Base-by-base conservation (phyloP, 805 yeast genomes). In the Grigorovia humatica region DNA sequence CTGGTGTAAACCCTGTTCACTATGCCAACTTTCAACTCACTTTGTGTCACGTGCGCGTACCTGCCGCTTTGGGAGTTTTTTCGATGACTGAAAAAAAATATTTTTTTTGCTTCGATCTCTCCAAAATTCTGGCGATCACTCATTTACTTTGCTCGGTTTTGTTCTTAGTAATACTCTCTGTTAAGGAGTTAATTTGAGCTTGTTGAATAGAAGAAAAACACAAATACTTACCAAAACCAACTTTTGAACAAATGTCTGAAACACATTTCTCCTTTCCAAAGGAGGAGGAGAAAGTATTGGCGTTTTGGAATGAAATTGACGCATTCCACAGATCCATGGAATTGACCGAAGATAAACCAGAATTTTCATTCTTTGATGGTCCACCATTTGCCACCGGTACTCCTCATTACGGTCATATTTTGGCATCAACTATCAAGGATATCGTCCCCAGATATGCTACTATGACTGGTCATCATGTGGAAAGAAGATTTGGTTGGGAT, bases 371-470 rank as follows among this genome's bases (percentile, higher is more conserved):
- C 70, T 93, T 86, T 65, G 99, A 93, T 73, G 99, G 99, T 30
- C 99, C 99, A 9, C 99, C 99, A 60, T 93, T 93, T 71, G 99
- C 99, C 52, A 93, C 99, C 1, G 99, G 99, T 65, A 88, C 97
- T 41, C 99, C 99, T 45, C 99, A 93, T 70, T 95, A 93, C 69
- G 99, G 99, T 57, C 99, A 93, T 67, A 85, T 93, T 65, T 74
- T 93, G 70, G 95, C 98, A 2, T 93, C 98, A 43, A 93, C 99
- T 52, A 88, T 90, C 64, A 93, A 91, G 71, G 99, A 93, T 73
- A 88, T 93, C 59, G 91, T 93, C 51, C 99, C 99, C 52, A 81
- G 99, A 67, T 93, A 88, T 66, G 98, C 98, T 54, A 86, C 95
- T 57, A 91, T 93, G 99, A 91, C 86, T 61, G 99, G 99, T 19